These are phyloP conservation scores for Acanthamoeba healyi DNA, from an alignment of 208 protist genomes.

Conservation along the genomic window DNA sequence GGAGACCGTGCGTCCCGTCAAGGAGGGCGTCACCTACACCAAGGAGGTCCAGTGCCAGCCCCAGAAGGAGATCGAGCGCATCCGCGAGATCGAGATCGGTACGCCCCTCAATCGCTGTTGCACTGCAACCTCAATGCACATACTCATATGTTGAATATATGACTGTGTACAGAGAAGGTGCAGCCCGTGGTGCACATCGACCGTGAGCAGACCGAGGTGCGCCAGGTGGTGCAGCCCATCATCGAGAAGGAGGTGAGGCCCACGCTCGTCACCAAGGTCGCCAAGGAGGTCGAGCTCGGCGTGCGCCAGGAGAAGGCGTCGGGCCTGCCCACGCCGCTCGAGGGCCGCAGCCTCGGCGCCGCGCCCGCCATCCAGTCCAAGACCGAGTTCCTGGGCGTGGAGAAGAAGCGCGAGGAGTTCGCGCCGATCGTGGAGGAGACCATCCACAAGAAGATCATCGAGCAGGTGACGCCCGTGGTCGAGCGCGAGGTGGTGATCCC, in stretches of 20 bases:
- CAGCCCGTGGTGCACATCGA: slow-evolving; percentile 38
- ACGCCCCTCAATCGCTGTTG: too few species aligned
- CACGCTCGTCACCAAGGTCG: not conserved
- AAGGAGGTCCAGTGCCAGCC: slow-evolving; percentile 40
- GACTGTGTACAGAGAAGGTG: slow-evolving; percentile 63
- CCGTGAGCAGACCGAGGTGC: slow-evolving; percentile 38
- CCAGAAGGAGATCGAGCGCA: slow-evolving; percentile 8
- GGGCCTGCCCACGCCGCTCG: slow-evolving; percentile 15
- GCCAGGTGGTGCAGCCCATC: slow-evolving; percentile 45
- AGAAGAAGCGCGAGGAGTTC: slow-evolving; percentile 8
- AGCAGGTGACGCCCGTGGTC: slow-evolving; percentile 24
- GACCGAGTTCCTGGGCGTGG: slow-evolving; percentile 49
- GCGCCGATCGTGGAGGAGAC: slow-evolving; percentile 27
- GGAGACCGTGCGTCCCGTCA: not conserved
- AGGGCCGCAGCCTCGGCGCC: slow-evolving; percentile 11
- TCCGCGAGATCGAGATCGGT: slow-evolving; percentile 23
- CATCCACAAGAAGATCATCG: slow-evolving; percentile 58
- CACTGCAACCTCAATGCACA: too few species aligned
- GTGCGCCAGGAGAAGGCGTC: slow-evolving; percentile 23
- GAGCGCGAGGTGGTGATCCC: slow-evolving; percentile 20
- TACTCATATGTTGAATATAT: too few species aligned
- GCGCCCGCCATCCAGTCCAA: not conserved
- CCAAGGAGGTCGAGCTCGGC: slow-evolving; percentile 44
- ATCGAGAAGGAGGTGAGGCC: slow-evolving; percentile 2
- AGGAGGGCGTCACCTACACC: slow-evolving; percentile 20